phyloP scores from a whole-genome alignment of 495 filamentous ascomycete genomes.

The Daldinia caldariorum region DNA sequence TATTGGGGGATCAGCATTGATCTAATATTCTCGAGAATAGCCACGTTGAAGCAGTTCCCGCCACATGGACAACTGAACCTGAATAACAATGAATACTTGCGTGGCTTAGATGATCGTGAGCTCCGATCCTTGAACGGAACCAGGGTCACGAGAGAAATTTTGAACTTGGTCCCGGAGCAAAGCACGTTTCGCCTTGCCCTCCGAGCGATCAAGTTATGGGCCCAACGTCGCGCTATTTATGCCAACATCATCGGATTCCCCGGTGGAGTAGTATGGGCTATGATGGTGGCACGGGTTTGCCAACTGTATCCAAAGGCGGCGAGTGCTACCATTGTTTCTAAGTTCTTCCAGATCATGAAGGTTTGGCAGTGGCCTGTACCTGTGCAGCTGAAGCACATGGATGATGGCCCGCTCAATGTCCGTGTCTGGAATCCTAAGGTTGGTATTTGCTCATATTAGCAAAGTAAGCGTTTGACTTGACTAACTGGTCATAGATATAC shows the following conservation, averaged over 20 bases:
- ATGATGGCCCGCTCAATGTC: conserved; percentile 80
- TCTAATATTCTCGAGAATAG: conserved; percentile 87
- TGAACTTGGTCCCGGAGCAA: conserved; percentile 86
- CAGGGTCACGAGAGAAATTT: conserved; percentile 89
- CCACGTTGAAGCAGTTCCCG: conserved; percentile 73
- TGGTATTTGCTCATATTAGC: conserved; percentile 29
- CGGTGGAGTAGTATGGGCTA: conserved; percentile 96
- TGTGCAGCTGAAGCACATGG: conserved; percentile 86
- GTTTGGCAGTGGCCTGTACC: conserved; percentile 95
- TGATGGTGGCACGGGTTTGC: conserved; percentile 94
- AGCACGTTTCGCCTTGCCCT: conserved; percentile 88
- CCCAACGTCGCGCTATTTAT: conserved; percentile 90
- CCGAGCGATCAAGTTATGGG: conserved; percentile 95
- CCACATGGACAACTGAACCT: conserved; percentile 70
- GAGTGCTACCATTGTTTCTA: conserved; percentile 82
- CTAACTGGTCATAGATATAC: conserved; percentile 70
- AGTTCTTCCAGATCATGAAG: conserved; percentile 92
- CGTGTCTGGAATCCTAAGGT: conserved; percentile 96
- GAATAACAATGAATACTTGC: conserved; percentile 82
- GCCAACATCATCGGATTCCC: conserved; percentile 96
- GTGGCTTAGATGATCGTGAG: conserved; percentile 85
- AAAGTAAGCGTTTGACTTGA: background rate
- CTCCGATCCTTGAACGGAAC: conserved; percentile 92
- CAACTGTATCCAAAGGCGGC: conserved; percentile 96
- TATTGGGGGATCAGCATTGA: conserved; percentile 92